A percentile compares a stretch with the other conserved stretches of the same genome.
These are phyloP conservation scores for Colletotrichum sp. DNA, from an alignment of 2,329 filamentous ascomycete species.

Conservation along the genomic window DNA sequence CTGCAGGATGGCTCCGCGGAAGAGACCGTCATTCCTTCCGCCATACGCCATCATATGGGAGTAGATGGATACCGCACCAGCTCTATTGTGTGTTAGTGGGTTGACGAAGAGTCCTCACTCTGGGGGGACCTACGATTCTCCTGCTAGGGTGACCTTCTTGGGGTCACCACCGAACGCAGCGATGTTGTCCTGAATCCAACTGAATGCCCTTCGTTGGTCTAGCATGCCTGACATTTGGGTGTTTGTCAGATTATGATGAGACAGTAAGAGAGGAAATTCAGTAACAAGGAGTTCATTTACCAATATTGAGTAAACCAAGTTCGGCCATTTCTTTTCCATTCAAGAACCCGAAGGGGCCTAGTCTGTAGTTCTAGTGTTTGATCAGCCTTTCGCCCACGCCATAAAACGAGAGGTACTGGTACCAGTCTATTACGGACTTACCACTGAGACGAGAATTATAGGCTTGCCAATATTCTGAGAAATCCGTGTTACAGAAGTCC, in stretches of 20 bases:
- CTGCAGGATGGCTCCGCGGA: constrained; percentile 55
- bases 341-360: constrained; percentile 19
- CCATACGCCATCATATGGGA: constrained; percentile 55
- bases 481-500: background rate
- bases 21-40: constrained; percentile 57
- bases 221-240: background rate
- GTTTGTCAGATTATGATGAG: background rate
- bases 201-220: constrained; percentile 10
- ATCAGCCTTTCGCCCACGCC: no score
- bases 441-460: background rate
- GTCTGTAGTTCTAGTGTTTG: constrained; percentile 23
- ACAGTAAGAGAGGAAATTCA: accelerated
- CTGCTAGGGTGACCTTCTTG: constrained; percentile 55
- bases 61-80: background rate
- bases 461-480: background rate
- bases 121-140: constrained; percentile 35
- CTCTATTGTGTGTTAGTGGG: background rate
- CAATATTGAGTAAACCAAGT: constrained; percentile 38
- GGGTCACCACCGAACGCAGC: constrained; percentile 13
- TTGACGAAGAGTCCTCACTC: accelerated
- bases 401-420: background rate
- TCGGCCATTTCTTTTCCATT: constrained; percentile 13
- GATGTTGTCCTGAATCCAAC: constrained; percentile 22
- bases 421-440: background rate
- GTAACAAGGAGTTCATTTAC: background rate